phyloP scores from a whole-genome alignment of 2,329 filamentous ascomycete species.

The Basipetospora chlamydospora region DNA sequence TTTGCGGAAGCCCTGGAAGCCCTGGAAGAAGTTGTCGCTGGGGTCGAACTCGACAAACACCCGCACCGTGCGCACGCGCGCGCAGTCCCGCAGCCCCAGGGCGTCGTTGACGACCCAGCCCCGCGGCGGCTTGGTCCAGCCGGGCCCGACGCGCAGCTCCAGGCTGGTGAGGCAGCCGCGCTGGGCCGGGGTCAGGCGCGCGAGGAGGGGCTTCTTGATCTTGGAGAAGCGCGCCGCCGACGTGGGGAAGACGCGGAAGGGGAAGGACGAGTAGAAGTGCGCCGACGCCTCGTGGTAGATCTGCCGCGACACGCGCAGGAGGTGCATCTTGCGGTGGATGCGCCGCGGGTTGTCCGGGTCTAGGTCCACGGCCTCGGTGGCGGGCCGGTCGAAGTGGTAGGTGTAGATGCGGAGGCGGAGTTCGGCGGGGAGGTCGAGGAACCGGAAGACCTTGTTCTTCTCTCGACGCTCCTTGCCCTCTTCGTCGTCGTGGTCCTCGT shows the following conservation, averaged over 20 bases:
- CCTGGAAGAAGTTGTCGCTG: slow-evolving; percentile 50
- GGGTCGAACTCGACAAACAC: slow-evolving; percentile 64
- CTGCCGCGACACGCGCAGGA: slow-evolving; percentile 46
- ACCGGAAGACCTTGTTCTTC: slow-evolving; percentile 37
- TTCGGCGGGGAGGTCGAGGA: slow-evolving; percentile 55
- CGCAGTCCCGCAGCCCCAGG: slow-evolving; percentile 49
- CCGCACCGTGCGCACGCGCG: slow-evolving; percentile 41
- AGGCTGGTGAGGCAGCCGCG: slow-evolving; percentile 46
- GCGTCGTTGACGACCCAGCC: slow-evolving; percentile 54
- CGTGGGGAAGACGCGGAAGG: slow-evolving; percentile 53
- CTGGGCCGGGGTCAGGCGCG: slow-evolving; percentile 47
- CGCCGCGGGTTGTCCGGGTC: slow-evolving; percentile 50
- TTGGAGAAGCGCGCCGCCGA: slow-evolving; percentile 53
- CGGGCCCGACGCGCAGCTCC: slow-evolving; percentile 58
- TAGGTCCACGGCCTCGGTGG: slow-evolving; percentile 49
- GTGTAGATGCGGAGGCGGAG: slow-evolving; percentile 55
- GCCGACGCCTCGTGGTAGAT: slow-evolving; percentile 50
- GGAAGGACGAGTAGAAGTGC: slow-evolving; percentile 48
- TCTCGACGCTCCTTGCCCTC: slow-evolving; percentile 9
- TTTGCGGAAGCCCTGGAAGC: slow-evolving; percentile 52
- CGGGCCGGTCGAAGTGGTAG: slow-evolving; percentile 41
- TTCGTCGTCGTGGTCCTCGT: background rate
- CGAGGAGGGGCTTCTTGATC: slow-evolving; percentile 56
- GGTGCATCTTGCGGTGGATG: slow-evolving; percentile 41
- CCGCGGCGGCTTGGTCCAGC: slow-evolving; percentile 54